Base-by-base conservation (phyloP, 1,284 basidiomycete species). In the Neonothopanus nambi region DNA sequence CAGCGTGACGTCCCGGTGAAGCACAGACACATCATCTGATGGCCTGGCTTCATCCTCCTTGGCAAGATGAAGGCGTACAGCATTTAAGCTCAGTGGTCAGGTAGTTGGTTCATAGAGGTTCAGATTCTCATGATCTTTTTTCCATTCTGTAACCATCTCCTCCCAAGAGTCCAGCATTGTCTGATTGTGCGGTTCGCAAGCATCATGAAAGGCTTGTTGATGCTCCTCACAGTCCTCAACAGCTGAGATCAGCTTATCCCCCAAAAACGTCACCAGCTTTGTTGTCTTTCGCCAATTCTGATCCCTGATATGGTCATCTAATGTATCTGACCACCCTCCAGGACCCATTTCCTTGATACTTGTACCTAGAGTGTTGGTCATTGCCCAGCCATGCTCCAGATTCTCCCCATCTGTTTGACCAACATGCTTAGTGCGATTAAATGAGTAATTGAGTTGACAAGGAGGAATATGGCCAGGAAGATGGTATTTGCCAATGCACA, bases 361-460 rank as follows among this genome's bases (percentile, higher is more conserved):
- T n/a, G n/a, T n/a, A n/a, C n/a, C n/a, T n/a, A n/a, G n/a, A n/a
- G n/a, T 48, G 36, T 58, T 60, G 1, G 56, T 33, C 18, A 17
- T 38, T 17, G 46, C 28, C 57, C 57, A 58, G 5, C 33, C 38
- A 13, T 55, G 37, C 18, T 60, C 52, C 3, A 56, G 43, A 0
- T 46, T 55, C 13, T 58, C 51, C 1, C 59, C 59, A 45, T 58
- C 54, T n/a, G 57, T 60, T 8, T 51, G 44, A 12, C 57, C 59
- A 1, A 42, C 43, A 15, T 54, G 12, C 44, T 41, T 44, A 1
- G 50, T 52, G 28, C 21, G 52, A 24, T 58, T 56, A 45, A 57
- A 53, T 0, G 60, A 56, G 24, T 44, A 61, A 1, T 40, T 37
- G 0, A 44, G 40, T 18, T 55, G 49, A 18, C 58, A 58, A 20